Evolutionary conservation across 805 yeast genomes (phyloP), one percentile per base, ranked within the genome.

Genomic region (Candida odintsovae): DNA sequence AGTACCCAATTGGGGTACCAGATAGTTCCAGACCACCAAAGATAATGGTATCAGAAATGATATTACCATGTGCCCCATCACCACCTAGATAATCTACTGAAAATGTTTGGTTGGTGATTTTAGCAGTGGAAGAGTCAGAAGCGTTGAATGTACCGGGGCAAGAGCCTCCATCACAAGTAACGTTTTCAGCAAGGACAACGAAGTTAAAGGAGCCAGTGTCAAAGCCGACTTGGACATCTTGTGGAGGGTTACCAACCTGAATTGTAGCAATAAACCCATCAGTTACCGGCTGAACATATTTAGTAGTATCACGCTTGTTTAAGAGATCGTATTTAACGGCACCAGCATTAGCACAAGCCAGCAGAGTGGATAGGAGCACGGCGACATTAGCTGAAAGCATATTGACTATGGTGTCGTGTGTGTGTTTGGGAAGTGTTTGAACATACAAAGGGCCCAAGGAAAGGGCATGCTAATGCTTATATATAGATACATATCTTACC

Each of bases 121-220:
- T n/a, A 16, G 38, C 46, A 31, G 42, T 31, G n/a, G 46, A 38
- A 6, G 57, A 44, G 13, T 39, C 36, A 28, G 31, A 12, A 13
- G 31, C n/a, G 13, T 28, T 26, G 45, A 52, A 18, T 31, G 20
- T 33, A 42, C 43, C 33, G 5, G 36, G 20, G 16, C 36, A n/a
- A 13, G 31, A 28, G n/a, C 31, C 40, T 35, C 41, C 42, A 12
- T 13, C 18, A 16, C 49, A 40, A 7, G 28, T 39, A 13, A 6
- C 41, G 4, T 31, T 36, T 6, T 25, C 40, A 12, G 42, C 31
- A 18, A 51, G 25, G 6, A 45, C 43, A n/a, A 35, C 28, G 9
- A 53, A 39, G 25, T 47, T 44, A 35, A 20, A 44, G 8, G 59
- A 56, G 6, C 59, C 59, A 5, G 58, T 54, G 37, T 56, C 59